phyloP scores from a whole-genome alignment of 2,329 filamentous ascomycete genomes.

The Arthrinium puccinioides region DNA sequence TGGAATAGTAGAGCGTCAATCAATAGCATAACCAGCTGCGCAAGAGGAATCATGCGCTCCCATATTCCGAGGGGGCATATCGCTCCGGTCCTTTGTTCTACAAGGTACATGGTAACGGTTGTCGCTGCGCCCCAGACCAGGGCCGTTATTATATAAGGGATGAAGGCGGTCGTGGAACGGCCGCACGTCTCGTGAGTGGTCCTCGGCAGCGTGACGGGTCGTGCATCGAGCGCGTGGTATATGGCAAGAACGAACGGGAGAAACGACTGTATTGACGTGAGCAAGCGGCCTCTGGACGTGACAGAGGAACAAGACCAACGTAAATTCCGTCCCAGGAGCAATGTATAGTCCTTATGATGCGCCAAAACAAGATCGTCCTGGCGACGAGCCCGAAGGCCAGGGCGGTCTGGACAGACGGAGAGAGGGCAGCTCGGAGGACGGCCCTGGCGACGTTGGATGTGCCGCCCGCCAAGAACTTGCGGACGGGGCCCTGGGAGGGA shows the following conservation, averaged over 20 bases:
- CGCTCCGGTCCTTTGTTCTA: constrained; percentile 17
- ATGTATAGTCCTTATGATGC: constrained; percentile 22
- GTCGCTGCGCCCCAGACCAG: constrained; percentile 24
- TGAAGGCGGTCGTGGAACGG: constrained; percentile 3
- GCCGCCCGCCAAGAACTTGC: constrained; percentile 1
- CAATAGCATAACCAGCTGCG: constrained; percentile 17
- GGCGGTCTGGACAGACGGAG: constrained; percentile 9
- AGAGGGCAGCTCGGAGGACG: constrained; percentile 7
- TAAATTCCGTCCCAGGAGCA: constrained; percentile 26
- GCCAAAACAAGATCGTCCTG: constrained; percentile 23
- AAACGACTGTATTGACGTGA: constrained; percentile 17
- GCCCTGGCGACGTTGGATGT: constrained; percentile 6
- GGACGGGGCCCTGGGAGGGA: constrained; percentile 3
- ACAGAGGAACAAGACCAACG: constrained; percentile 14
- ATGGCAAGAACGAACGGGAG: constrained; percentile 21
- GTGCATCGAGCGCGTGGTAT: constrained; percentile 12
- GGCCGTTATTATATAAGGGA: constrained; percentile 15
- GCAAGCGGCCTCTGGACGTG: neutral
- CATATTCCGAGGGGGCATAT: constrained; percentile 21
- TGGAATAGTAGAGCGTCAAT: constrained; percentile 24
- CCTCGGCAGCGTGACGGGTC: constrained; percentile 14
- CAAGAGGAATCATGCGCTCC: constrained; percentile 21
- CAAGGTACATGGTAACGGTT: constrained; percentile 16
- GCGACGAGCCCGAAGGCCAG: constrained; percentile 16
- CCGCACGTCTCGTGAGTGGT: constrained; percentile 10